Evolutionary conservation across 495 filamentous ascomycete species (phyloP).

Genomic region (Neurospora sp.): DNA sequence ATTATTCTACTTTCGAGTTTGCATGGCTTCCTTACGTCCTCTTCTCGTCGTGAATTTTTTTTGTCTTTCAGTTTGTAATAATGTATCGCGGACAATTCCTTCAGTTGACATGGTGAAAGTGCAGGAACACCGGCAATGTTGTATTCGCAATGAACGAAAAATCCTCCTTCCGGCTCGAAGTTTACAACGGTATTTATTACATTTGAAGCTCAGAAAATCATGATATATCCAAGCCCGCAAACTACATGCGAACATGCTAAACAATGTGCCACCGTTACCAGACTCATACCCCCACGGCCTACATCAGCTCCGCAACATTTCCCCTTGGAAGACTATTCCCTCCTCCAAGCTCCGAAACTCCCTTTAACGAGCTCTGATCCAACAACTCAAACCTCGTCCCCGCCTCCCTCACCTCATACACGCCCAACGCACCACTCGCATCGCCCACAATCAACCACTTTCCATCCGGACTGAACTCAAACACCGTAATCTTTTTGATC

Average conservation of each 20-base stretch:
- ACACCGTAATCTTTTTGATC: slow-evolving; percentile 15
- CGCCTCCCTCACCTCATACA: slow-evolving; percentile 14
- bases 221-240: background rate
- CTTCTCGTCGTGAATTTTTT: background rate
- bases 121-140: background rate
- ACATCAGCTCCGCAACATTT: background rate
- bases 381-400: slow-evolving; percentile 9
- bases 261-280: background rate
- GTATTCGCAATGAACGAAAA: background rate
- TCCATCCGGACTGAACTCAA: slow-evolving; percentile 21
- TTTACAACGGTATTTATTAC: background rate
- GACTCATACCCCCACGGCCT: too few relatives aligned
- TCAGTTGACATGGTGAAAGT: background rate
- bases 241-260: background rate
- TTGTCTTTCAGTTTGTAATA: background rate
- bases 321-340: background rate
- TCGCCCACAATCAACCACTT: slow-evolving; percentile 18
- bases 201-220: background rate
- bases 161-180: background rate
- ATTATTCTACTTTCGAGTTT: too few relatives aligned
- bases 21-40: too few relatives aligned
- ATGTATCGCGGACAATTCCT: background rate
- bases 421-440: slow-evolving; percentile 11
- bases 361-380: background rate
- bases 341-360: background rate